phyloP scores from a whole-genome alignment of 2,329 filamentous ascomycete genomes.

The Paecilomyces fulvus region DNA sequence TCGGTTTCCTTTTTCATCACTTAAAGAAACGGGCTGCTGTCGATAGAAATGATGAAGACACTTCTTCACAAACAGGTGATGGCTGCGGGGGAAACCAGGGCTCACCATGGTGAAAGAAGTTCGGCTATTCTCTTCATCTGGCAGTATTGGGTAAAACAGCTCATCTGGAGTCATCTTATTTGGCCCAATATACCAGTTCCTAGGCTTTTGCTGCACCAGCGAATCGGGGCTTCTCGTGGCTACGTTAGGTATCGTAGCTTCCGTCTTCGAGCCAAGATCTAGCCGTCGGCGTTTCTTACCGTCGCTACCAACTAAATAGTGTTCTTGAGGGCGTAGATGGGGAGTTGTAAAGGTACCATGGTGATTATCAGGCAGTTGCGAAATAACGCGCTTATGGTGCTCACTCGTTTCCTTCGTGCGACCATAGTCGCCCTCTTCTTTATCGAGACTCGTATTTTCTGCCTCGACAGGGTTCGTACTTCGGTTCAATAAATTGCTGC shows the following conservation, averaged over 20 bases:
- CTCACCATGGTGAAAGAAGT: constrained; percentile 17
- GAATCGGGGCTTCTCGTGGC: background rate
- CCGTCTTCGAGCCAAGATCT: constrained; percentile 7
- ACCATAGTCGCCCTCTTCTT: background rate
- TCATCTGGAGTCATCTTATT: constrained; percentile 28
- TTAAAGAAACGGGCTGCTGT: constrained; percentile 15
- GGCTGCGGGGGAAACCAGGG: constrained; percentile 14
- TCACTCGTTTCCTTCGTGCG: background rate
- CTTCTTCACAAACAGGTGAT: constrained; percentile 23
- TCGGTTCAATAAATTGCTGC: background rate
- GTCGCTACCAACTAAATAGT: constrained; percentile 14
- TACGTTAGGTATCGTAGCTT: constrained; percentile 1
- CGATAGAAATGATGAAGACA: constrained; percentile 18
- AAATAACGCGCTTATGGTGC: background rate
- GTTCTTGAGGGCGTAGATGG: constrained; percentile 13
- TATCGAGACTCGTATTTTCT: background rate
- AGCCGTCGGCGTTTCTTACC: constrained; percentile 25
- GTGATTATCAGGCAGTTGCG: background rate
- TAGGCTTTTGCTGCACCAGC: background rate
- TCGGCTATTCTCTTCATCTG: constrained; percentile 16
- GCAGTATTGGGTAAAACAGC: constrained; percentile 34
- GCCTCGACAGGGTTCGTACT: background rate
- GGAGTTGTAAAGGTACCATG: background rate
- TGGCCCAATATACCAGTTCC: constrained; percentile 31
- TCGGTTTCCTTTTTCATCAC: constrained; percentile 9